A percentile compares a stretch with the other conserved stretches of the same genome.
Conservation (phyloP, 1,284 basidiomycete species). For the Puccinia novopanici region DNA sequence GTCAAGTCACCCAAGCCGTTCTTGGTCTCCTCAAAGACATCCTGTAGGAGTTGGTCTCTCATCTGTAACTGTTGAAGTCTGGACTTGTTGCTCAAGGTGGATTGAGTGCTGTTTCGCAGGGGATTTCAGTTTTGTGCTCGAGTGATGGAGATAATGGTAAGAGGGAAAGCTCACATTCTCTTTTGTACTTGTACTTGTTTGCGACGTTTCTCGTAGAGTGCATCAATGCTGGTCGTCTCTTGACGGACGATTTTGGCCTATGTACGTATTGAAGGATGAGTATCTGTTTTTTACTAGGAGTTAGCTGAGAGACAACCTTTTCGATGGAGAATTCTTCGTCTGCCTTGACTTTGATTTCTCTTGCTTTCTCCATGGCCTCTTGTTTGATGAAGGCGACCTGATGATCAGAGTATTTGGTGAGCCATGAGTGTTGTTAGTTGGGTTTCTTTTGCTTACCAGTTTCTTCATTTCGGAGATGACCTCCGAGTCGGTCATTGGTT, state of each 20-base stretch:
- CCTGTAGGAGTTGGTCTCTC: conserved; percentile 87
- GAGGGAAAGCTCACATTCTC: conserved; percentile 75
- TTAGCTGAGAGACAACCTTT: conserved; percentile 66
- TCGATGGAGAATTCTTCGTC: conserved; percentile 97
- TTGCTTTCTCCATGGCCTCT: conserved; percentile 90
- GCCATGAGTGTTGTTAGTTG: background rate
- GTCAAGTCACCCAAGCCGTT: conserved; percentile 67
- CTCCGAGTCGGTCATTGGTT: conserved; percentile 51
- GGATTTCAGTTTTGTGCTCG: background rate
- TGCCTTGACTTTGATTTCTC: conserved; percentile 94
- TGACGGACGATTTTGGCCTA: conserved; percentile 94
- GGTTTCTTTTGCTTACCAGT: conserved; percentile 38
- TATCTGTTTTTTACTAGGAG: background rate
- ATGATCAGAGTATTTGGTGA: background rate
- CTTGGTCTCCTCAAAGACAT: conserved; percentile 78
- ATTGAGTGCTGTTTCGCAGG: conserved; percentile 72
- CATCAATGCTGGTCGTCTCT: conserved; percentile 87
- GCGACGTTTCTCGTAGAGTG: conserved; percentile 86
- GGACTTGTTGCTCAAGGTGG: conserved; percentile 92
- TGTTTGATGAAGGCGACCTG: conserved; percentile 96
- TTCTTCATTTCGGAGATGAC: conserved; percentile 51
- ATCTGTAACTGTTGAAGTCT: conserved; percentile 86
- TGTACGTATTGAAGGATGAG: conserved; percentile 2
- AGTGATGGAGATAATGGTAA: background rate
- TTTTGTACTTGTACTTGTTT: conserved; percentile 87